A percentile compares a stretch with the other conserved stretches of the same genome.
These are phyloP conservation scores for Apiospora koreana DNA, from an alignment of 2,329 filamentous ascomycete genomes.

Conservation along the genomic window DNA sequence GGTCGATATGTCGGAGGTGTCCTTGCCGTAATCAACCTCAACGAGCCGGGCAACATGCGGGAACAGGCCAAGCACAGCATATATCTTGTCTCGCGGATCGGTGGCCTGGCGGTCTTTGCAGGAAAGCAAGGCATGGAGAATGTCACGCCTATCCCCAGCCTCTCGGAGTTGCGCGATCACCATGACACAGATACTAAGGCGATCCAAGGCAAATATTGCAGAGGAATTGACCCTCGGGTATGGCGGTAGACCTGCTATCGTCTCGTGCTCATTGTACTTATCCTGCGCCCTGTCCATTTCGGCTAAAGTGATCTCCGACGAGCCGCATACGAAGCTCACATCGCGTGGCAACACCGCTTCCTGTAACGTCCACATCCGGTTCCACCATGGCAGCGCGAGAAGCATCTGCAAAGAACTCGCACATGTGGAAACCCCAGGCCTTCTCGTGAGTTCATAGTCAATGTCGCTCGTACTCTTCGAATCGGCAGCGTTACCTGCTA, in stretches of 20 bases:
- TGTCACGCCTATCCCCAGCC: not conserved
- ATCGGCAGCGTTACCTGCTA: not conserved
- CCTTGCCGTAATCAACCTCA: not conserved
- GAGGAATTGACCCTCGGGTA: not conserved
- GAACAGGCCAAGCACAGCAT: constrained; percentile 15
- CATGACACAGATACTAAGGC: not conserved
- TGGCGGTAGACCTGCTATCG: not conserved
- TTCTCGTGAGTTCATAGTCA: not conserved
- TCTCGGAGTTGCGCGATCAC: not conserved
- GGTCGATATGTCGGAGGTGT: not conserved
- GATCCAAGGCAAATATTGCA: not conserved
- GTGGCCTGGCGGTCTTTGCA: constrained; percentile 12
- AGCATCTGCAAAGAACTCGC: not conserved
- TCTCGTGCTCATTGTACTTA: not conserved
- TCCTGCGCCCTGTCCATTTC: not conserved
- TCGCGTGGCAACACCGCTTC: constrained; percentile 12
- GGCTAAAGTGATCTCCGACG: not conserved
- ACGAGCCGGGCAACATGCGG: constrained; percentile 1
- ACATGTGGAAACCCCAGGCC: not conserved
- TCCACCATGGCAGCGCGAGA: constrained; percentile 11
- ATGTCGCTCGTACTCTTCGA: not conserved
- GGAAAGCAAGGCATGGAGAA: not conserved
- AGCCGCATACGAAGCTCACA: constrained; percentile 14
- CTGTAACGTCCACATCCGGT: constrained; percentile 17
- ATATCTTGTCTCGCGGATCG: constrained; percentile 14